Evolutionary conservation across 306 rosid species (phyloP).

Genomic region (Trichosanthes cucumerina): DNA sequence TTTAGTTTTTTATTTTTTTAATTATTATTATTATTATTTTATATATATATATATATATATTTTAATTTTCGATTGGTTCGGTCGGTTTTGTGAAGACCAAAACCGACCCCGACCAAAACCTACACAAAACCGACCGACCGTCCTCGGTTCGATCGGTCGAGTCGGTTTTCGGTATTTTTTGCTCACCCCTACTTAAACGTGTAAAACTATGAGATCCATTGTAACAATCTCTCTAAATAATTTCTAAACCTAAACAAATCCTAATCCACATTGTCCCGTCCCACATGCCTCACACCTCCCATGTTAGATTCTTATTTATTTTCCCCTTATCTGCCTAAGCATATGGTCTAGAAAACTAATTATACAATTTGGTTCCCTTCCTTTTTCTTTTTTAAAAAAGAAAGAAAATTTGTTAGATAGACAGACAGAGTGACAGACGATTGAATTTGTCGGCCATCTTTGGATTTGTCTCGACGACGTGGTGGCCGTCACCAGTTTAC

Average conservation of each 20-base stretch:
- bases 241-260: background rate
- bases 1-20: no score
- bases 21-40: no score
- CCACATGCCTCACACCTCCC: background rate
- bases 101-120: no score
- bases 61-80: no score
- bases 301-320: background rate
- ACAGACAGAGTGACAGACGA: constrained; percentile 23
- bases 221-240: no score
- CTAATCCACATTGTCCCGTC: background rate
- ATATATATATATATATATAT: no score
- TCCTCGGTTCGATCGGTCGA: no score
- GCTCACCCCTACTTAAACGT: no score
- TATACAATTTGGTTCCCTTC: background rate
- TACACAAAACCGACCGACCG: no score
- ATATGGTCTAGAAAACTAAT: background rate
- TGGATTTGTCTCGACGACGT: constrained; percentile 55
- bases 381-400: background rate
- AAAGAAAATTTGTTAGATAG: background rate
- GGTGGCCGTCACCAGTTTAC: constrained; percentile 45
- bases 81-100: no score
- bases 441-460: constrained; percentile 84
- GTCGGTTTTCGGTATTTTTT: no score
- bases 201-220: no score
- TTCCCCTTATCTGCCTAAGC: background rate